These are phyloP conservation scores for Aspergillus panamensis DNA, from an alignment of 495 filamentous ascomycete species.

Conservation along the genomic window DNA sequence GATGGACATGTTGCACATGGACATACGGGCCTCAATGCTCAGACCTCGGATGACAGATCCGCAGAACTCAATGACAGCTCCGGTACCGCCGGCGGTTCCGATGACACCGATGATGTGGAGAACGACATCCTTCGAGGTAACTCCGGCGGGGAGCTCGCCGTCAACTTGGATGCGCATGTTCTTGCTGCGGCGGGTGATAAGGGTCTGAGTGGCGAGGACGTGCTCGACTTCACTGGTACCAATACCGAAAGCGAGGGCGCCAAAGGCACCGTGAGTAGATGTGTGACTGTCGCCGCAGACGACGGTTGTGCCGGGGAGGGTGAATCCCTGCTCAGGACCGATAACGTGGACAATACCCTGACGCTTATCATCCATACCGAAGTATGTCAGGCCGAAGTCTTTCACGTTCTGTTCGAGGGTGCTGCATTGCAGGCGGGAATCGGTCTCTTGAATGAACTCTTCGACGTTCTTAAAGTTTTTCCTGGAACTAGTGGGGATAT, in stretches of 20 bases:
- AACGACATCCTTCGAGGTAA: slow-evolving; percentile 94
- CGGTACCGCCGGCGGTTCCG: slow-evolving; percentile 92
- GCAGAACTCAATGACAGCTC: slow-evolving; percentile 94
- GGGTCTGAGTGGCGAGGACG: slow-evolving; percentile 90
- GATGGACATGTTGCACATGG: slow-evolving; percentile 99
- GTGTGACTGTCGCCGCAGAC: slow-evolving; percentile 98
- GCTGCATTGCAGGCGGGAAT: slow-evolving; percentile 88
- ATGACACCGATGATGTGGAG: slow-evolving; percentile 92
- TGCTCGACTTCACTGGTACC: slow-evolving; percentile 98
- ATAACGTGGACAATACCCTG: slow-evolving; percentile 99
- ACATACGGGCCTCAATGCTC: slow-evolving; percentile 98
- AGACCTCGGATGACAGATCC: slow-evolving; percentile 84
- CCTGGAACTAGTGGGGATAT: slow-evolving; percentile 83
- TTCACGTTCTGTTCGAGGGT: slow-evolving; percentile 97
- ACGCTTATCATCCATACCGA: slow-evolving; percentile 91
- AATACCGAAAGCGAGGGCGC: slow-evolving; percentile 93
- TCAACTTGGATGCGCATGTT: slow-evolving; percentile 98
- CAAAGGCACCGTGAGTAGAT: slow-evolving; percentile 96
- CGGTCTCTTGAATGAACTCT: slow-evolving; percentile 86
- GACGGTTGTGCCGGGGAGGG: slow-evolving; percentile 92
- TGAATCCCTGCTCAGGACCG: slow-evolving; percentile 99
- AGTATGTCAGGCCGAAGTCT: slow-evolving; percentile 94
- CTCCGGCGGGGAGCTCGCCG: slow-evolving; percentile 82
- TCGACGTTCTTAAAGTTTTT: slow-evolving; percentile 84
- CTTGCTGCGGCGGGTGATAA: slow-evolving; percentile 92